Base-by-base conservation (phyloP, 2,329 filamentous ascomycete genomes). In the Cytospora mali region DNA sequence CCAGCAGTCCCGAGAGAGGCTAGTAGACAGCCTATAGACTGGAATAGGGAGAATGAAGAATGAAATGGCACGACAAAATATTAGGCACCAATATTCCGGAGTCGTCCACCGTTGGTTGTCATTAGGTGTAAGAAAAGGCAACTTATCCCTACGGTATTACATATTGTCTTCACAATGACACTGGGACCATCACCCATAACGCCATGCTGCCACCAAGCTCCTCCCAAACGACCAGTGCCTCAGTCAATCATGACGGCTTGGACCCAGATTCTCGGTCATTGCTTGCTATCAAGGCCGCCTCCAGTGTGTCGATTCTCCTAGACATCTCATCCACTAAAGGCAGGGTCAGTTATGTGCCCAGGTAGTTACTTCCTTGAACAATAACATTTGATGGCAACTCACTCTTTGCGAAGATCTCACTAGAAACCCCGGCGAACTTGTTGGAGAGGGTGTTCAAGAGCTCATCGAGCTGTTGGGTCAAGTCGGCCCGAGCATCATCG, bases 251-350 rank as follows among this genome's bases (percentile, higher is more conserved):
- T 67, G 71, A 70, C 28, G 75, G 68, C 64, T 80, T 80, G 13
- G 75, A 71, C 65, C 61, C 42, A 11, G 64, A 48, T 13, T 78
- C 74, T 61, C 79, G 79, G 62, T 80, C 75, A 68, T 81, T 85
- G 63, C 80, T 83, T 46, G 84, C 82, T 69, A 85, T 81, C 51
- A 96, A 80, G 16, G 88, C 88, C 27, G 89, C 81, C 74, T 96
- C 93, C 13, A 97, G 82, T 62, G 88, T 92, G 73, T 97, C 93
- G 25, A 97, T 79, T 28, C 93, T 86, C 65, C 89, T 84, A 16
- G 91, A 90, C 93, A 97, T 97, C 67, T 97, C 93, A 72, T 97
- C 93, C 90, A 97, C 93, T 97, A 65, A 28, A 16, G 50, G 58
- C n/a, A 29, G 14, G 13, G 21, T 62, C 25, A 54, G 58, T 29